Evolutionary conservation across 176 grass and related monocot genomes (phyloP), one percentile per base, ranked within the genome.

Genomic region (Ensete ventricosum): DNA sequence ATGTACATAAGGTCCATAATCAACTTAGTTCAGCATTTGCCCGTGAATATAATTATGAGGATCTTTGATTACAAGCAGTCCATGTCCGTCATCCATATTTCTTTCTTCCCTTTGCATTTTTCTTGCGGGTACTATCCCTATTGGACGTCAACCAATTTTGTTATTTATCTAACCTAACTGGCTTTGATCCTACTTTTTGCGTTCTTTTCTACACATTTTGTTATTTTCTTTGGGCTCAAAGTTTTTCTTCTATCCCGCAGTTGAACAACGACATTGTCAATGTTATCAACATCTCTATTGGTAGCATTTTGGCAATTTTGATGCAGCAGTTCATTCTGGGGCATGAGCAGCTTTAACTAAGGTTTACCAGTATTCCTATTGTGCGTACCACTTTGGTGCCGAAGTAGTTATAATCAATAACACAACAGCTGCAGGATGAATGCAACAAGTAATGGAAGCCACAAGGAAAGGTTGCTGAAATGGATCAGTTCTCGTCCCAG

Each of bases 261-360:
- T 66, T 99, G 78, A 99, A 94, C 80, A 99, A 99, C 55, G 95
- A 91, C 79, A 68, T 87, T 72, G 91, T 94, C 65, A 94, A 99
- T 78, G 84, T 94, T 71, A 79, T 99, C 59, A 99, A 94, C 76
- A 88, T 99, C 79, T 87, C 86, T 3, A 84, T 81, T 9, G 88
- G 95, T 65, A 90, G 68, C 76, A 83, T 85, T 64, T 78, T 91
- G 20, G 81, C 91, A 69, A 60, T 94, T 83, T 65, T 91, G 76
- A 84, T 94, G 78, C 88, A 91, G 83, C 74, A 55, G 54, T 52
- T 82, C 27, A 58, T 93, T 65, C 83, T 91, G 17, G 49, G 52
- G 67, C 85, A 69, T 75, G 78, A 71, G 72, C 69, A 52, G 65
- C 68, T 26, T 19, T 91, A 76, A 83, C 22, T 75, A 29, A 29